Conservation (phyloP, 257 asterid genomes). For the Nicotiana undulata region DNA sequence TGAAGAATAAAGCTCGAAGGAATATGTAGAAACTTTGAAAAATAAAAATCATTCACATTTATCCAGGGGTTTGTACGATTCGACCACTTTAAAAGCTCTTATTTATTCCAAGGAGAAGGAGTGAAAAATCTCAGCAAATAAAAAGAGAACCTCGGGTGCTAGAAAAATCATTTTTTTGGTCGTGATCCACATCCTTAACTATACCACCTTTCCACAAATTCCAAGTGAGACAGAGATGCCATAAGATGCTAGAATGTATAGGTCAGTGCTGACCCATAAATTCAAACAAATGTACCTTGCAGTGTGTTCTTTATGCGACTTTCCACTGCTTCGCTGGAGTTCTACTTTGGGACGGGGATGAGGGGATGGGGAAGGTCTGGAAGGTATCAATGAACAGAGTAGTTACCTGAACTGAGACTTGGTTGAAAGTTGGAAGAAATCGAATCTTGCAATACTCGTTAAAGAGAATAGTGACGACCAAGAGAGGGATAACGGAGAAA, state of each 20-base stretch:
- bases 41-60: not conserved
- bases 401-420: constrained; percentile 67
- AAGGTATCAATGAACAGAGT: not conserved
- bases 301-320: not conserved
- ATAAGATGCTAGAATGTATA: not conserved
- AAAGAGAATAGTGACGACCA: constrained; percentile 60
- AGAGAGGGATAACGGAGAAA: constrained; percentile 60
- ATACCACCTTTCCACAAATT: not conserved
- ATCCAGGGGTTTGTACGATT: not conserved
- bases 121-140: not conserved
- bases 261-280: not conserved
- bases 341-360: not conserved
- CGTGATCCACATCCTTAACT: not conserved
- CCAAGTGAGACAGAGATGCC: not conserved
- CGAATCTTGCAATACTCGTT: constrained; percentile 87
- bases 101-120: not conserved
- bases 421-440: constrained; percentile 65
- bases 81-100: not conserved
- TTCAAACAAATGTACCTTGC: not conserved
- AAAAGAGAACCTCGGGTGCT: not conserved
- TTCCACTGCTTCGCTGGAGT: not conserved
- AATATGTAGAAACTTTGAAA: not conserved
- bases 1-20: not conserved
- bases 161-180: not conserved
- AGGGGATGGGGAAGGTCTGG: not conserved